phyloP scores from a whole-genome alignment of 2,329 filamentous ascomycete genomes.

The Calonectria fujianensis region DNA sequence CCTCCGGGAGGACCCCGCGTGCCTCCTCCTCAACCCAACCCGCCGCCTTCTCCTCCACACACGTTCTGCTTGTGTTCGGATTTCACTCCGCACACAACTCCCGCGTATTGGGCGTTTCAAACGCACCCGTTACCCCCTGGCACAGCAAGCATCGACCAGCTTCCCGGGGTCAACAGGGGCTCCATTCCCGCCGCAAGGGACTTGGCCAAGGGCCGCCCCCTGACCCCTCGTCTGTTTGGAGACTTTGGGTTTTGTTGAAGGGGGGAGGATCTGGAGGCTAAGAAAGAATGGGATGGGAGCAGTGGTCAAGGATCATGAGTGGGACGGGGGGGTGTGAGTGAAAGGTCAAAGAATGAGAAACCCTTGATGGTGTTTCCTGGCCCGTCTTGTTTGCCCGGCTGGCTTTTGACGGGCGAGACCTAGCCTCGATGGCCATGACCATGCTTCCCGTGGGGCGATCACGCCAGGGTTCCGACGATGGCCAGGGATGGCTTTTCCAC shows the following conservation, averaged over 20 bases:
- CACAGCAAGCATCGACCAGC: slow-evolving; percentile 38
- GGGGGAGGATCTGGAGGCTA: slow-evolving; percentile 36
- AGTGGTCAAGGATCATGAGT: slow-evolving; percentile 16
- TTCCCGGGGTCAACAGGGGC: slow-evolving; percentile 34
- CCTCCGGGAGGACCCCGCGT: slow-evolving; percentile 56
- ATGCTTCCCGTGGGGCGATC: slow-evolving; percentile 42
- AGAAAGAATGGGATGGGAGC: slow-evolving; percentile 4
- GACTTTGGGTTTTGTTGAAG: slow-evolving; percentile 28
- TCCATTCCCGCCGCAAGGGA: slow-evolving; percentile 35
- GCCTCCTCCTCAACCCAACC: slow-evolving; percentile 54
- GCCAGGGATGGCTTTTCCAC: slow-evolving; percentile 22
- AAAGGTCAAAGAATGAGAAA: neutral
- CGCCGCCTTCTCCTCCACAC: slow-evolving; percentile 56
- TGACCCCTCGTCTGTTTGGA: slow-evolving; percentile 31
- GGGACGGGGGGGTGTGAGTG: slow-evolving; percentile 2
- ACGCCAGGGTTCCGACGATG: slow-evolving; percentile 40
- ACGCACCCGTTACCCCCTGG: slow-evolving; percentile 8
- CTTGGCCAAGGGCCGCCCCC: slow-evolving; percentile 32
- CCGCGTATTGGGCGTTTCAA: slow-evolving; percentile 7
- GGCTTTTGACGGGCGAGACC: slow-evolving; percentile 20
- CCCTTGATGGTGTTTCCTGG: slow-evolving; percentile 10
- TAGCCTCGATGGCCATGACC: slow-evolving; percentile 29
- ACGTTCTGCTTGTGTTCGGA: slow-evolving; percentile 28
- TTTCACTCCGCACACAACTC: neutral
- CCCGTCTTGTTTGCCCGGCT: slow-evolving; percentile 8